These are phyloP conservation scores for Spergularia bocconei DNA, from an alignment of 148 eudicot genomes.

Conservation along the genomic window DNA sequence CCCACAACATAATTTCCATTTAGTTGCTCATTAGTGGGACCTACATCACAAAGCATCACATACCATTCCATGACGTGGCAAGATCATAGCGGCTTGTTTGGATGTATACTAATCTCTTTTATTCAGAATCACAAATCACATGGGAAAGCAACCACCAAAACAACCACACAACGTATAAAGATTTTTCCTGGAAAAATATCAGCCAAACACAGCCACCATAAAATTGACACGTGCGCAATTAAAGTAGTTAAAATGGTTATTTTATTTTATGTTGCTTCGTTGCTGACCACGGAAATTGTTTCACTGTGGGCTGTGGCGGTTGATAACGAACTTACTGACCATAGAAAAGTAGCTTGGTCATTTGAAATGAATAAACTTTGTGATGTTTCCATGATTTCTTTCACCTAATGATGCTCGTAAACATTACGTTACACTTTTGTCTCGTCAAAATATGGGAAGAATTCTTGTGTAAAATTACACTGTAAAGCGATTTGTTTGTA, in stretches of 20 bases:
- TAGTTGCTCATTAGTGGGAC: not conserved
- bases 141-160: constrained; percentile 23
- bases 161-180: constrained; percentile 15
- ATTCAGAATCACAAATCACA: not conserved
- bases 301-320: too few species aligned
- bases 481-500: too few species aligned
- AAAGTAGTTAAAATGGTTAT: not conserved
- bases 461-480: too few species aligned
- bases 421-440: too few species aligned
- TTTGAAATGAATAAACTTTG: too few species aligned
- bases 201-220: not conserved
- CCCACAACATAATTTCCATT: not conserved
- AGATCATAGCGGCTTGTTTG: constrained; percentile 11
- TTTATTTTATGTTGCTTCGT: not conserved
- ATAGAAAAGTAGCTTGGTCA: too few species aligned
- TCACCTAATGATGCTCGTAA: too few species aligned
- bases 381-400: too few species aligned
- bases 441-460: too few species aligned
- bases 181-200: not conserved
- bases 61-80: constrained; percentile 17
- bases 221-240: not conserved
- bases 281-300: not conserved
- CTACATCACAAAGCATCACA: not conserved
- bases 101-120: not conserved
- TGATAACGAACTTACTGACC: too few species aligned